These are phyloP conservation scores for Anaeromyces robustus DNA, from an alignment of 192 early-diverging fungal species.

Conservation along the genomic window DNA sequence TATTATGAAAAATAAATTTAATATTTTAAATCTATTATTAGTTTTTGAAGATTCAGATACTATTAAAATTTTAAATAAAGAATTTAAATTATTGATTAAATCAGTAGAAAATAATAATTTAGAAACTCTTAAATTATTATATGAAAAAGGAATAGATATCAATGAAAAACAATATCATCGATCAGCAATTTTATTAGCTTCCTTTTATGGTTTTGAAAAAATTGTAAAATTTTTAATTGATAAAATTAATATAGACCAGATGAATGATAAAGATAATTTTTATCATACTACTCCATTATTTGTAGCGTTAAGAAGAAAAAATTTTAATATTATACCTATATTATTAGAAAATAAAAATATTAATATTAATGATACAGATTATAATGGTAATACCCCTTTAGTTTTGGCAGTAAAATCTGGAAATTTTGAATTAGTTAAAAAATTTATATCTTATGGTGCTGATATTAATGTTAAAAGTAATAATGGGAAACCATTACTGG, in stretches of 20 bases:
- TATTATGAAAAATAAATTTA: not conserved
- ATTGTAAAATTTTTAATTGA: not conserved
- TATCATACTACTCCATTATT: not conserved
- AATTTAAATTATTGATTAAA: not conserved
- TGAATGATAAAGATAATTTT: not conserved
- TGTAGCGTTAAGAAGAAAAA: not conserved
- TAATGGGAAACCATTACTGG: not conserved
- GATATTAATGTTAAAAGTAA: not conserved
- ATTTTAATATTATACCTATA: not conserved
- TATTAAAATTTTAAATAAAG: not conserved
- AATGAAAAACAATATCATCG: not conserved
- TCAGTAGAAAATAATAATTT: not conserved
- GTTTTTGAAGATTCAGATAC: not conserved
- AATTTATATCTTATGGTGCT: not conserved
- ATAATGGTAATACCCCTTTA: not conserved
- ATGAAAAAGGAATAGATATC: not conserved
- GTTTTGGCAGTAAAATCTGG: not conserved
- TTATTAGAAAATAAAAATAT: not conserved
- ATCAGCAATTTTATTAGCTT: not conserved
- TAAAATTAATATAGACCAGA: not conserved
- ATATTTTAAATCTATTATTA: not conserved
- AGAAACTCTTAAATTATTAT: not conserved
- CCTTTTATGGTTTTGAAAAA: not conserved
- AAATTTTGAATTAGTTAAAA: not conserved
- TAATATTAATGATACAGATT: not conserved